Evolutionary conservation across 2,329 filamentous ascomycete genomes (phyloP), one percentile per base, ranked within the genome.

Genomic region (Dactylellina haptotyla): DNA sequence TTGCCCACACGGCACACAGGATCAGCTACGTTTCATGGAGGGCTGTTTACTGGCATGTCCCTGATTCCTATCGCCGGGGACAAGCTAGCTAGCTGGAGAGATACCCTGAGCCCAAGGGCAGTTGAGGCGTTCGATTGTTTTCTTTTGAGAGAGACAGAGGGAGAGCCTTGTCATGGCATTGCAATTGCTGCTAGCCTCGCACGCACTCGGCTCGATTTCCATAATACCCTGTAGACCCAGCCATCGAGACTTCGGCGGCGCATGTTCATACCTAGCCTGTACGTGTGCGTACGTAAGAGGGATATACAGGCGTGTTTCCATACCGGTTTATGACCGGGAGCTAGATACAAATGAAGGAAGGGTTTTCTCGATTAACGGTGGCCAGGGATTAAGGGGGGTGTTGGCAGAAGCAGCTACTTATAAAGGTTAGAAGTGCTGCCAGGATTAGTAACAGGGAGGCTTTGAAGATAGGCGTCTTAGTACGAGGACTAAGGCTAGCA

Each of bases 11-110:
- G 64, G 64, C 64, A 69, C 64, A 48, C 34, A 46, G 56, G 63
- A 62, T 69, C 64, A 62, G 46, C 53, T 67, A 67, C 34, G 64
- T 56, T 69, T 69, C 64, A 69, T 61, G 46, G 39, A 37, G 32
- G 34, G 18, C 26, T 32, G 16, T 20, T 26, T 46, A 26, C 37
- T 43, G 45, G 45, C 53, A 53, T 67, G 16, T 50, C 56, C 63
- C 54, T 67, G 34, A 57, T 16, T 41, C 34, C 8, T 34, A 3
- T 3, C 28, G 26, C 32, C 16, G 54, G 53, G 63, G 53, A 34
- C n/a, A 14, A 30, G 41, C 41, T 50, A 20, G n/a, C n/a, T n/a
- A n/a, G n/a, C n/a, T n/a, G 48, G 32, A 37, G 43, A 54, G 34
- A 26, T 23, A 32, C 48, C 59, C 46, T 18, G 59, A 34, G 59